phyloP scores from a whole-genome alignment of 129 eudicot genomes.

The Pseudognaphalium luteoalbum region DNA sequence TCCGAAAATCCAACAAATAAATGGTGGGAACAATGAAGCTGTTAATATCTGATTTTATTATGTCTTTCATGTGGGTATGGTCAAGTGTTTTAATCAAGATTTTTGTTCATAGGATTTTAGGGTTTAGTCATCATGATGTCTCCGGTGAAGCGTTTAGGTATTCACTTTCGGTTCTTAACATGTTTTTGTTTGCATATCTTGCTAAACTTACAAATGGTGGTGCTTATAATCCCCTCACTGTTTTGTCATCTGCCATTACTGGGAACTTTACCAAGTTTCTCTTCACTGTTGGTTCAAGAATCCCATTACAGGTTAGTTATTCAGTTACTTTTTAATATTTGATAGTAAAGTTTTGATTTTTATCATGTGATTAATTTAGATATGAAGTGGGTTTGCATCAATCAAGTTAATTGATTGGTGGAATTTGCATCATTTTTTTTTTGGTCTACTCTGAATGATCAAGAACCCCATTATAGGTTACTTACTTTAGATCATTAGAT shows the following conservation, averaged over 20 bases:
- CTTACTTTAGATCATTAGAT: too few relatives aligned
- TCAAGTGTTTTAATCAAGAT: conserved; percentile 65
- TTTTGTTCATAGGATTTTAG: conserved; percentile 48
- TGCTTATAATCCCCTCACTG: conserved; percentile 79
- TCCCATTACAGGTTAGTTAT: conserved; percentile 73
- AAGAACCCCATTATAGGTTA: too few relatives aligned
- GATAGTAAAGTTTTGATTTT: background rate
- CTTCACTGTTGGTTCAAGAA: conserved; percentile 69
- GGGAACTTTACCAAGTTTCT: conserved; percentile 56
- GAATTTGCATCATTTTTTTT: too few relatives aligned
- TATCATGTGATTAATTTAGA: background rate
- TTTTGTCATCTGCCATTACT: conserved; percentile 61
- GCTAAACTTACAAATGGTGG: conserved; percentile 55
- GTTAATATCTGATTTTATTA: conserved; percentile 49
- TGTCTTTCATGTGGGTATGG: conserved; percentile 94
- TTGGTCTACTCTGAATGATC: too few relatives aligned
- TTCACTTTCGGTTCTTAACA: conserved; percentile 46
- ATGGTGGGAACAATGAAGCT: conserved; percentile 30
- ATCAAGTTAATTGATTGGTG: background rate
- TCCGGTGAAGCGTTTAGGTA: conserved; percentile 52
- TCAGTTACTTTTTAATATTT: background rate
- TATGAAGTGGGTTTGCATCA: background rate
- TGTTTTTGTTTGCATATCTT: conserved; percentile 75
- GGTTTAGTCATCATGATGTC: conserved; percentile 33
- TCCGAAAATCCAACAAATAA: background rate